Evolutionary conservation across 495 filamentous ascomycete species (phyloP), one percentile per base, ranked within the genome.

Genomic region (Trypethelium eluteriae): DNA sequence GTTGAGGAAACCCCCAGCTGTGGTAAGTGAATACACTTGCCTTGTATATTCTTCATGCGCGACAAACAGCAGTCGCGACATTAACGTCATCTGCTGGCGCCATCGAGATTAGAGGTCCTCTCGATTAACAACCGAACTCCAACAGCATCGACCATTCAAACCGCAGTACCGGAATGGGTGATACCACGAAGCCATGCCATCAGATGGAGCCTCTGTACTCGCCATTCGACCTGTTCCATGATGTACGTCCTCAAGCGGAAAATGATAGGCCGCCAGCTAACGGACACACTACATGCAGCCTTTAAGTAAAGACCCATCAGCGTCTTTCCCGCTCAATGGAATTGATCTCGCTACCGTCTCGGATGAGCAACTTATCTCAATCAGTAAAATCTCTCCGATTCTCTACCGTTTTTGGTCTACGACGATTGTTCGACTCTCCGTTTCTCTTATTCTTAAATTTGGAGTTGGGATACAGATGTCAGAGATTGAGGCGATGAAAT

Each of bases 401-500:
- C 9, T 53, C 49, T 53, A 53, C 16, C 49, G 49, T 53, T 18
- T 53, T 18, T 53, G 49, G 49, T 53, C 49, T 53, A 53, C 49
- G 16, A 53, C 14, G 49, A 18, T 53, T 18, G 49, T 53, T 53
- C 49, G 49, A 53, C 49, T 53, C 49, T 53, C 49, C 49, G 25
- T 18, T 18, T 2, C 2, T 53, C 49, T 53, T 18, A 18, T 53
- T 53, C 16, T 53, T 1, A 53, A 53, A 53, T 53, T 53, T 53
- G 49, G 49, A 18, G 49, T 5, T 53, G 49, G 12, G 49, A 53
- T 53, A 2, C 49, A 53, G 25, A 53, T 53, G 49, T 18, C 14
- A 53, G 49, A 53, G 49, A 53, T 53, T 53, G 49, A 53, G 25
- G 49, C 49, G 49, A 53, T 53, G 49, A 53, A 53, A 53, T 53